phyloP scores from a whole-genome alignment of 805 yeast genomes.

The Yarrowia yakushimensis region DNA sequence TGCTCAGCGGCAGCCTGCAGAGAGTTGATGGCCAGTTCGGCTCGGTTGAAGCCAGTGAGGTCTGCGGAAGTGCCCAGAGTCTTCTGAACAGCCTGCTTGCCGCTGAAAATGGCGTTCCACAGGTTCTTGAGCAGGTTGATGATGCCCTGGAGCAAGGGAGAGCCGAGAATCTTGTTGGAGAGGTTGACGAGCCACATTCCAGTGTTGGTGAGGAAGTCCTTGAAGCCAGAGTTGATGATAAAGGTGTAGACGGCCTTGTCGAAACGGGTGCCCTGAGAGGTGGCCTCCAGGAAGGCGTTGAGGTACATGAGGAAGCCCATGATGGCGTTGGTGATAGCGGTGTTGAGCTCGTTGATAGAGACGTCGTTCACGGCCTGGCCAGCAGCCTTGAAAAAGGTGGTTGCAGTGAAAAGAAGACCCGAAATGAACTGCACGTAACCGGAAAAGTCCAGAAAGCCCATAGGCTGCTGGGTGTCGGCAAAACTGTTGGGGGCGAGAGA shows the following conservation, averaged over 20 bases:
- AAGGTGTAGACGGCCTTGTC: conserved; percentile 19
- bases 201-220: conserved; percentile 2
- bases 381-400: not conserved
- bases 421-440: conserved; percentile 12
- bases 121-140: conserved; percentile 10
- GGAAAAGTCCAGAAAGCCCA: conserved; percentile 18
- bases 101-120: not conserved
- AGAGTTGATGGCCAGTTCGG: not conserved
- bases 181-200: conserved; percentile 9
- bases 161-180: conserved; percentile 21
- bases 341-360: conserved; percentile 11
- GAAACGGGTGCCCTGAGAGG: conserved; percentile 12
- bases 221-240: conserved; percentile 16
- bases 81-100: conserved; percentile 3
- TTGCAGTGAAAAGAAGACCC: not conserved
- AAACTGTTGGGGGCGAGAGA: conserved; percentile 2
- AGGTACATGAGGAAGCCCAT: conserved; percentile 17
- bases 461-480: conserved; percentile 10
- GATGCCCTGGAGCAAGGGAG: conserved; percentile 6
- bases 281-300: conserved; percentile 10
- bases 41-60: conserved; percentile 1
- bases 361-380: not conserved
- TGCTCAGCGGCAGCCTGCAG: conserved; percentile 9
- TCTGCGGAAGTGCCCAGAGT: not conserved
- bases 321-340: conserved; percentile 15